Evolutionary conservation across 768 basidiomycete species (phyloP), one percentile per base, ranked within the genome.

Genomic region (Trametes villosa): DNA sequence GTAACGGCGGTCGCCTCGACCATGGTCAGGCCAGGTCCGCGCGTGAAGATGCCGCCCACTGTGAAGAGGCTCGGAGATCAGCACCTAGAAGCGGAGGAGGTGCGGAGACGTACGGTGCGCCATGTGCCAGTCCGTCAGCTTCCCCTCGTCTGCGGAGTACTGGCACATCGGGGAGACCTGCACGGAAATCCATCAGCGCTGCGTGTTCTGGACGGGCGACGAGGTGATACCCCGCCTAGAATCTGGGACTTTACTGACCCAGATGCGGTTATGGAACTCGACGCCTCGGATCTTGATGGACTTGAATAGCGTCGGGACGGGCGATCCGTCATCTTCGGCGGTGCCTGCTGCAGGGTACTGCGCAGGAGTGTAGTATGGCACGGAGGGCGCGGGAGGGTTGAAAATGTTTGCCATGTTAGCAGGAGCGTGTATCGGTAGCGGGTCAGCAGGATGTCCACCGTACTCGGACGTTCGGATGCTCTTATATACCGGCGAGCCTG

Each of bases 1-100:
- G 76, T 68, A n/a, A 89, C 82, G 8, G 85, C 83, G 0, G 86
- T 84, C 2, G 88, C 88, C 72, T 92, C 91, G 33, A 88, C 73
- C 36, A 85, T 77, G 54, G 86, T 80, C 1, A 85, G 72, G 0
- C 85, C 88, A 0, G 88, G 83, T 1, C 79, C 76, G 9, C 84
- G 81, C 3, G 77, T 79, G 51, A 82, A 68, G 51, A 86, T 82
- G 2, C 82, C 81, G 1, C 81, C 80, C 56, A 84, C 84, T 85
- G 17, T n/a, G n/a, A 15, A 11, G 4, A 30, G 33, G 7, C 45
- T 50, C n/a, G 42, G 50, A 30, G 30, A 26, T n/a, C 24, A 3
- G 27, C 11, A 6, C 9, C 24, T 12, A 26, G 9, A 34, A 11
- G 5, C 15, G 31, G 20, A 44, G 31, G 45, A 33, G n/a, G 46